Base-by-base conservation (phyloP, 208 protist genomes). In the Trypanosoma cruzi region DNA sequence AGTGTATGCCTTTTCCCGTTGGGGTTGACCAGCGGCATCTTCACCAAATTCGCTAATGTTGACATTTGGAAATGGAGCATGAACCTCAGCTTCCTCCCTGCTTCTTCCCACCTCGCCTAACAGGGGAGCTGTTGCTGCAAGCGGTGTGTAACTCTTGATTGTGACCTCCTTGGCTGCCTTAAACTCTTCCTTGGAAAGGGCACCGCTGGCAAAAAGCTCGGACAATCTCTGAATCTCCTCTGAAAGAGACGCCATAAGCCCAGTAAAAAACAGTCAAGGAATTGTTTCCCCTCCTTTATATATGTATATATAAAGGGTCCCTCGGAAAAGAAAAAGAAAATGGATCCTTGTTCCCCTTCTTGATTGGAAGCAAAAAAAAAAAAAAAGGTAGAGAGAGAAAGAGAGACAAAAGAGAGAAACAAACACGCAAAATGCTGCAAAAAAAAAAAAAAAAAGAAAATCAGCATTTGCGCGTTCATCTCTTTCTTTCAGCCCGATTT, bases 161-260 rank as follows among this genome's bases (percentile, higher is more conserved):
- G 77, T 67, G 6, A 67, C 72, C 37, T 80, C 76, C 65, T 91
- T 94, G 14, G 85, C 84, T 11, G 60, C 28, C 31, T 80, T 79
- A 60, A 89, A 92, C 72, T 91, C 84, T n/a, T 81, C 80, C 49
- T 77, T 73, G 0, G 85, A 83, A 26, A 90, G 66, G 6, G 75
- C 73, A 34, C 84, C 88, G 4, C 69, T 63, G 59, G 77, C 71
- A 57, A 86, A 79, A 0, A 90, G 71, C 32, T 90, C 88, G 22
- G 80, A 80, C 4, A 93, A 76, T 64, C 84, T 68, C 64, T 44
- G 42, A 13, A 90, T 64, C 61, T 90, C 84, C 1, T 71, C 63
- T 20, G 85, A 77, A 8, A 90, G 77, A 6, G 82, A 90, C 54
- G 76, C 63, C 28, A 68, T 62, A 2, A 34, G 5, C 29, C 26